phyloP scores from a whole-genome alignment of 805 yeast species.

The Starmera caribaea region DNA sequence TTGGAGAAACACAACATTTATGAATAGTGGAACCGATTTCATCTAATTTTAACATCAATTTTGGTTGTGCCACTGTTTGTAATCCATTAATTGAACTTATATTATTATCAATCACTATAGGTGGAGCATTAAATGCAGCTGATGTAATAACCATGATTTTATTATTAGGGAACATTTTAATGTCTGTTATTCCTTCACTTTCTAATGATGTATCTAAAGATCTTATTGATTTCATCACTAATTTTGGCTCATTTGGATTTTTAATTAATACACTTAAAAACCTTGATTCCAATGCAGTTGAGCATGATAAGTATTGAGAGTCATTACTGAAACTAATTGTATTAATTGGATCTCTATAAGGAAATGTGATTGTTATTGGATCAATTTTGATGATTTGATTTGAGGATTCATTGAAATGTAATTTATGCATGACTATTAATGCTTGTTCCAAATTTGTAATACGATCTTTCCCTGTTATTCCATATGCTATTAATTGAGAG shows the following conservation, averaged over 20 bases:
- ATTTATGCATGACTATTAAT: constrained; percentile 51
- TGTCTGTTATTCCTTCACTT: constrained; percentile 82
- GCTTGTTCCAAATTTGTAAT: constrained; percentile 66
- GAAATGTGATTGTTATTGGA: constrained; percentile 68
- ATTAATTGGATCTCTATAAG: constrained; percentile 80
- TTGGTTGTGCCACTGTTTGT: constrained; percentile 46
- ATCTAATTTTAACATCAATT: constrained; percentile 51
- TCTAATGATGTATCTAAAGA: constrained; percentile 58
- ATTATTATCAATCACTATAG: constrained; percentile 57
- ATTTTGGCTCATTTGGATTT: constrained; percentile 52
- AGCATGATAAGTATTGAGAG: constrained; percentile 62
- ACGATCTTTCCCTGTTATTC: constrained; percentile 73
- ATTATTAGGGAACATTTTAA: constrained; percentile 63
- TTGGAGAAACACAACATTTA: constrained; percentile 63
- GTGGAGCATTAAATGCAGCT: constrained; percentile 55
- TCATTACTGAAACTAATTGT: constrained; percentile 64
- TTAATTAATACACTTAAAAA: constrained; percentile 65
- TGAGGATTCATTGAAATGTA: constrained; percentile 1
- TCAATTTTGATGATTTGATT: constrained; percentile 27
- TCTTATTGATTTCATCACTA: constrained; percentile 60
- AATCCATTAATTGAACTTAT: constrained; percentile 33
- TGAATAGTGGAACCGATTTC: constrained; percentile 81
- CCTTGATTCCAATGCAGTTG: constrained; percentile 60
- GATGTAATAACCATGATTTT: constrained; percentile 47
- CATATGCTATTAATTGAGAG: constrained; percentile 63